Conservation (phyloP, 2,329 filamentous ascomycete species). For the Talaromyces sp. region DNA sequence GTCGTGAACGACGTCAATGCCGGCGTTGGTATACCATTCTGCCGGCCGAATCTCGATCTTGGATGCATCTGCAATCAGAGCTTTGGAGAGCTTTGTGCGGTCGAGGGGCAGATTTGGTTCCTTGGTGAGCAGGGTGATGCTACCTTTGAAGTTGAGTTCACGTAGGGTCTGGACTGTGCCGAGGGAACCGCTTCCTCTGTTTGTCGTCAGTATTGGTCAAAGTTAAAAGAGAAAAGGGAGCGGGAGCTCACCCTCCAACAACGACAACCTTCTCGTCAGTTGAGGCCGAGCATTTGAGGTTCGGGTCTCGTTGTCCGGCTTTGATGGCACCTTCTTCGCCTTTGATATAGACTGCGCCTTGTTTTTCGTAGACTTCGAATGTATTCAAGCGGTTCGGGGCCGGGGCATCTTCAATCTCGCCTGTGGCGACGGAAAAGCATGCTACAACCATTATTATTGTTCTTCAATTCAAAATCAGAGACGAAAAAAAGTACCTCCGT, state of each 20-base stretch:
- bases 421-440: constrained; percentile 85
- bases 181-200: constrained; percentile 74
- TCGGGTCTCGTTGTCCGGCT: constrained; percentile 67
- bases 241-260: constrained; percentile 63
- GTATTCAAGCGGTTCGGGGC: constrained; percentile 80
- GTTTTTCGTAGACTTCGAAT: constrained; percentile 76
- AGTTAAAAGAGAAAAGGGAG: neutral
- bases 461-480: neutral
- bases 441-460: constrained; percentile 50
- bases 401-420: constrained; percentile 93
- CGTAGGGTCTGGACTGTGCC: constrained; percentile 80
- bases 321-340: constrained; percentile 78
- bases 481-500: constrained; percentile 66
- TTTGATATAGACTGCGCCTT: constrained; percentile 79
- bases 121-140: constrained; percentile 76
- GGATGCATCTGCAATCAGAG: constrained; percentile 72
- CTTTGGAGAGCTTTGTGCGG: constrained; percentile 92
- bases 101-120: constrained; percentile 89
- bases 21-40: constrained; percentile 68
- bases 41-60: constrained; percentile 76
- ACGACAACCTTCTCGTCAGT: constrained; percentile 65
- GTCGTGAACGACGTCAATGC: constrained; percentile 55
- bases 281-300: constrained; percentile 64
- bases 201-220: neutral
- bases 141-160: constrained; percentile 73